A percentile compares a stretch with the other conserved stretches of the same genome.
Conservation (phyloP, 371 early-diverging fungal species). For the Capillidium heterosporum region DNA sequence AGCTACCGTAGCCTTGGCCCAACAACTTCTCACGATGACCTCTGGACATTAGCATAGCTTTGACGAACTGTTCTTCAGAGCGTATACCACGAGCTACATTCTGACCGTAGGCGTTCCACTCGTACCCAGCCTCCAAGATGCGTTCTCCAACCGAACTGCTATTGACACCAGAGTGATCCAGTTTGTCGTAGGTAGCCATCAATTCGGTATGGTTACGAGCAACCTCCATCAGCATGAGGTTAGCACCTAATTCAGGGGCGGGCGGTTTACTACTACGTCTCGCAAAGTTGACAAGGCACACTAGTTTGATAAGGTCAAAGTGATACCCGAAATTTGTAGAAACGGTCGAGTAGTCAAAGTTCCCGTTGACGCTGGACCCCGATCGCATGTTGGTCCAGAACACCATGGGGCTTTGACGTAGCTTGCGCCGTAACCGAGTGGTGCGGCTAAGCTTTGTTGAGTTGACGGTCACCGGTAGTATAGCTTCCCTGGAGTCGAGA, state of each 20-base stretch:
- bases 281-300: background rate
- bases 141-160: background rate
- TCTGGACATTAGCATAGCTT: background rate
- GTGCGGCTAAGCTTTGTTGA: background rate
- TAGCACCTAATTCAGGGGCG: background rate
- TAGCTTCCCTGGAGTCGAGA: too few species aligned
- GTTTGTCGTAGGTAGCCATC: background rate
- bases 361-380: background rate
- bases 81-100: background rate
- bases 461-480: too few species aligned
- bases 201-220: background rate
- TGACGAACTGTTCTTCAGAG: background rate
- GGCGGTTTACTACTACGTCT: background rate
- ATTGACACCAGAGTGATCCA: background rate
- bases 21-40: background rate
- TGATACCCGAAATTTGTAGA: background rate
- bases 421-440: background rate
- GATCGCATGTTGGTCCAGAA: background rate
- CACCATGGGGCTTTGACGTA: background rate
- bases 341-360: background rate
- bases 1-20: background rate
- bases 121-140: background rate
- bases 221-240: background rate
- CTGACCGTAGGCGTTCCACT: slow-evolving; percentile 1
- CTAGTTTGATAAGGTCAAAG: background rate